phyloP scores from a whole-genome alignment of 768 basidiomycete species.

The Suillus subaureus region DNA sequence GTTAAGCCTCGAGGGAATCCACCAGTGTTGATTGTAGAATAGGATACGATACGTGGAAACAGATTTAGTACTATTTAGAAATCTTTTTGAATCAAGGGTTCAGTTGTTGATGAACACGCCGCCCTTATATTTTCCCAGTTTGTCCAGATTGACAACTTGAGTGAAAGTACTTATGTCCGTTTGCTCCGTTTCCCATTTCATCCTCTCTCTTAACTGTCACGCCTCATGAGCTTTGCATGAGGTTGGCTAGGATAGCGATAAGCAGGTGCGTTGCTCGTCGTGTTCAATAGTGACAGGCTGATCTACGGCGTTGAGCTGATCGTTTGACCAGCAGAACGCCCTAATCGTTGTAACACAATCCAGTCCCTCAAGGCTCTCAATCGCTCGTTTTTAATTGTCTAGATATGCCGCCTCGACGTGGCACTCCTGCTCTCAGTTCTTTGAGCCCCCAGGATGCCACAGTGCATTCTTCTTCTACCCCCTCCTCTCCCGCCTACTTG shows the following conservation, averaged over 20 bases:
- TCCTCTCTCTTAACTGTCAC: conserved; percentile 1
- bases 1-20: not conserved
- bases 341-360: conserved; percentile 8
- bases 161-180: conserved; percentile 8
- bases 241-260: not conserved
- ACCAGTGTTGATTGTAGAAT: not conserved
- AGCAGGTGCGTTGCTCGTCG: not conserved
- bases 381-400: conserved; percentile 15
- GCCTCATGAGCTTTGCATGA: conserved; percentile 4
- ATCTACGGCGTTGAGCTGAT: not conserved
- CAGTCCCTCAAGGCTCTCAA: too few species aligned
- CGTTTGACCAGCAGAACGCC: not conserved
- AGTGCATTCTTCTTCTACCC: conserved; percentile 20
- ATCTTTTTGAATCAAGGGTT: not conserved
- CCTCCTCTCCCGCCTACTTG: conserved; percentile 38
- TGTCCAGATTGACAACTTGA: conserved; percentile 1
- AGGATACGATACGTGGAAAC: not conserved
- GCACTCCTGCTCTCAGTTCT: conserved; percentile 39
- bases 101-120: not conserved
- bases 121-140: conserved; percentile 5
- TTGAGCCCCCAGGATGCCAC: conserved; percentile 41
- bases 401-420: conserved; percentile 55
- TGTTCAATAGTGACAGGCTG: not conserved
- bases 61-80: not conserved
- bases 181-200: conserved; percentile 1